Conservation (phyloP, 192 early-diverging fungal genomes). For the Coemansia sp. region DNA sequence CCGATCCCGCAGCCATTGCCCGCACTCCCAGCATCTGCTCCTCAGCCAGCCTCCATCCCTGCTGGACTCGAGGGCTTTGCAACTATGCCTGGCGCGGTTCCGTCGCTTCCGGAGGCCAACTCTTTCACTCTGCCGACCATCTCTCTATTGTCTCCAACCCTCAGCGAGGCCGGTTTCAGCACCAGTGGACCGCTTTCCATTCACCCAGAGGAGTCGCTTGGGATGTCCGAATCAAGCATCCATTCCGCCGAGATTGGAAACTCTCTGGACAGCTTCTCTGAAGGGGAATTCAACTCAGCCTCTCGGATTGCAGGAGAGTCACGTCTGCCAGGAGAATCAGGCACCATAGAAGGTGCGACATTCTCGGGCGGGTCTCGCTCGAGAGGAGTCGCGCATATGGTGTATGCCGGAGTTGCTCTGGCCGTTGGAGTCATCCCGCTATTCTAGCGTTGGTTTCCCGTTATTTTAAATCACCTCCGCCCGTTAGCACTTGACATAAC, state of each 20-base stretch:
- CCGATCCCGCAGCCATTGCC: conserved; percentile 46
- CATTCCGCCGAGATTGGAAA: not conserved
- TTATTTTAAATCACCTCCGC: not conserved
- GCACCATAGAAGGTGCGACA: not conserved
- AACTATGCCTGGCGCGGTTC: not conserved
- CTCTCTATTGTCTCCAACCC: conserved; percentile 2
- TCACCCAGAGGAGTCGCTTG: not conserved
- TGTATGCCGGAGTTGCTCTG: not conserved
- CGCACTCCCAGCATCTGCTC: conserved; percentile 29
- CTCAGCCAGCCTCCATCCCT: conserved; percentile 46
- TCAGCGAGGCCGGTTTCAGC: not conserved
- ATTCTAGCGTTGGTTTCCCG: not conserved
- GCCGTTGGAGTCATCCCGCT: conserved; percentile 1
- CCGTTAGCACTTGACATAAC: not conserved
- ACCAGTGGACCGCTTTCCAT: not conserved
- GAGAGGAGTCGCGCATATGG: not conserved
- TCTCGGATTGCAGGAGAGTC: not conserved
- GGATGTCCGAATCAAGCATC: not conserved
- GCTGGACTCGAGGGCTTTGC: conserved; percentile 37
- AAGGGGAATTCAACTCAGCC: conserved; percentile 11
- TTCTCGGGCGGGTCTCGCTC: not conserved
- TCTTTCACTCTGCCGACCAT: conserved; percentile 13
- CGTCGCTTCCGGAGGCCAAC: conserved; percentile 1
- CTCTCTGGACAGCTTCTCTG: conserved; percentile 3
- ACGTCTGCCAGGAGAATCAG: not conserved